Percentiles rank a stretch among this genome's conserved stretches.
Evolutionary conservation across 345 rosid species (phyloP).

Genomic region (Linum tenue): DNA sequence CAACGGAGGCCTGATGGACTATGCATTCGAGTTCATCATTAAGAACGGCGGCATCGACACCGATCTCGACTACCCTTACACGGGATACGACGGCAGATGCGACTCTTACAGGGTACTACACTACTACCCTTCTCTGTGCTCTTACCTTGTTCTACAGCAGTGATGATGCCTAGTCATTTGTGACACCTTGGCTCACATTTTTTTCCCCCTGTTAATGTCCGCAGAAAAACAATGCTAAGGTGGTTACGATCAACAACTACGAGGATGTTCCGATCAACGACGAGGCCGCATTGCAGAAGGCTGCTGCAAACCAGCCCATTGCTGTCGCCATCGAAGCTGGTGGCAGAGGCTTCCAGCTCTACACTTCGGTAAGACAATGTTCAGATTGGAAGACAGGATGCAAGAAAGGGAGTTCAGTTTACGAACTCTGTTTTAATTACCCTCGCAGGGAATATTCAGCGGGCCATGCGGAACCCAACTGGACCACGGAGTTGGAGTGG

Average conservation of each 20-base stretch:
- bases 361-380: slow-evolving; percentile 13
- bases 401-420: too few species aligned
- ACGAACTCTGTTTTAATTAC: too few species aligned
- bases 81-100: slow-evolving; percentile 14
- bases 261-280: slow-evolving; percentile 24
- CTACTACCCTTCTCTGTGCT: neutral
- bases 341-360: slow-evolving; percentile 23
- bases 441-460: slow-evolving; percentile 54
- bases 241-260: slow-evolving; percentile 23
- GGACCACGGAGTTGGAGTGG: slow-evolving; percentile 88
- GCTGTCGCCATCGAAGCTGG: slow-evolving; percentile 31
- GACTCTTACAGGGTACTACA: slow-evolving; percentile 18
- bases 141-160: neutral
- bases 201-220: neutral
- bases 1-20: slow-evolving; percentile 29
- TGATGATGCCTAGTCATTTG: neutral
- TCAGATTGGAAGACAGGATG: too few species aligned
- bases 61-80: slow-evolving; percentile 21
- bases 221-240: slow-evolving; percentile 19
- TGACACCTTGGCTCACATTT: neutral
- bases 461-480: slow-evolving; percentile 66
- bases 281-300: slow-evolving; percentile 21
- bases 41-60: slow-evolving; percentile 24
- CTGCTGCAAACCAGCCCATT: slow-evolving; percentile 23
- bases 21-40: slow-evolving; percentile 23